A percentile compares a stretch with the other conserved stretches of the same genome.
Evolutionary conservation across 1,284 basidiomycete species (phyloP).

Genomic region (Ceratobasidium sp.): DNA sequence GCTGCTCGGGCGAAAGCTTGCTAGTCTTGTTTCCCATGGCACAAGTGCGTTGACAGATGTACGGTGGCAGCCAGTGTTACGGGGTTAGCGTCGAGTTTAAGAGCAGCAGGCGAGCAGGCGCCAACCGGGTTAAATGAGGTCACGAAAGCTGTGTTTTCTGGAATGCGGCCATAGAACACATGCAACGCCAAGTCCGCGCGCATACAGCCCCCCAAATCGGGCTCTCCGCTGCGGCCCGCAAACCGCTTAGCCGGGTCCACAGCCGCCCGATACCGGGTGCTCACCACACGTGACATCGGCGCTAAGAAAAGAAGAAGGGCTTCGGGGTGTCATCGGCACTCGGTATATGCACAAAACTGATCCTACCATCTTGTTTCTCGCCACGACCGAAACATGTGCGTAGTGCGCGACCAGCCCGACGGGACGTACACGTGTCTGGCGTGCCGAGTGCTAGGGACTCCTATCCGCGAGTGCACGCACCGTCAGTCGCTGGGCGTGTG

Average conservation of each 20-base stretch:
- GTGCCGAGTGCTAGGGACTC: slow-evolving; percentile 23
- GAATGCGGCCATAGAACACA: slow-evolving; percentile 11
- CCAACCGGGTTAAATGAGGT: slow-evolving; percentile 43
- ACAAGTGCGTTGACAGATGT: not conserved
- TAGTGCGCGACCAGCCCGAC: slow-evolving; percentile 37
- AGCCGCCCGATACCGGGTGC: not conserved
- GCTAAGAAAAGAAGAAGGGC: not conserved
- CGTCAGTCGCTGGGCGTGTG: slow-evolving; percentile 35
- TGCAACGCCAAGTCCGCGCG: not conserved
- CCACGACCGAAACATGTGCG: slow-evolving; percentile 29
- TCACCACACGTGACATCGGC: slow-evolving; percentile 22
- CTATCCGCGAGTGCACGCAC: slow-evolving; percentile 33
- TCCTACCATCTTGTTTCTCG: not conserved
- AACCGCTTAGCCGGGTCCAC: not conserved
- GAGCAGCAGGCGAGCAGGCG: slow-evolving; percentile 48
- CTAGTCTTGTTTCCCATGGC: slow-evolving; percentile 94
- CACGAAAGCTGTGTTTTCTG: slow-evolving; percentile 41
- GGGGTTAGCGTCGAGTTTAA: slow-evolving; percentile 50
- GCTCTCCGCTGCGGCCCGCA: no score
- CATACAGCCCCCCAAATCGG: slow-evolving; percentile 6
- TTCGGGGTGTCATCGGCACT: not conserved
- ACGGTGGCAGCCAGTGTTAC: slow-evolving; percentile 55
- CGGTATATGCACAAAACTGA: not conserved
- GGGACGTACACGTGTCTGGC: slow-evolving; percentile 37
- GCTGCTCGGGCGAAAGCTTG: slow-evolving; percentile 95